Evolutionary conservation across 345 rosid genomes (phyloP).

Genomic region (thale cress (Arabidopsis thaliana)): TAIR10.1 NC_003075.7:10029501-10030000

Average conservation of each 20-base stretch:
- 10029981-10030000: too few relatives aligned
- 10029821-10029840: constrained; percentile 31
- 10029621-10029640: constrained; percentile 91
- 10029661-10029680: constrained; percentile 41
- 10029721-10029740: not conserved
- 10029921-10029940: constrained; percentile 7
- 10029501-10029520: not conserved
- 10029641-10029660: constrained; percentile 95
- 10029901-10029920: constrained; percentile 21
- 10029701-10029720: not conserved
- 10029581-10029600: not conserved
- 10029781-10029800: constrained; percentile 42
- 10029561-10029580: not conserved
- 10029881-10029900: constrained; percentile 5
- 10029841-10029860: constrained; percentile 19
- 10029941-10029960: constrained; percentile 2
- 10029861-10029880: constrained; percentile 19
- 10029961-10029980: not conserved
- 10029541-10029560: not conserved
- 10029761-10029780: constrained; percentile 16
- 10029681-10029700: not conserved
- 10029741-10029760: constrained; percentile 2
- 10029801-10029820: constrained; percentile 14
- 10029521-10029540: not conserved
- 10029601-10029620: constrained; percentile 88